Conservation (phyloP, 345 rosid genomes). For the Brassica rapa region DNA sequence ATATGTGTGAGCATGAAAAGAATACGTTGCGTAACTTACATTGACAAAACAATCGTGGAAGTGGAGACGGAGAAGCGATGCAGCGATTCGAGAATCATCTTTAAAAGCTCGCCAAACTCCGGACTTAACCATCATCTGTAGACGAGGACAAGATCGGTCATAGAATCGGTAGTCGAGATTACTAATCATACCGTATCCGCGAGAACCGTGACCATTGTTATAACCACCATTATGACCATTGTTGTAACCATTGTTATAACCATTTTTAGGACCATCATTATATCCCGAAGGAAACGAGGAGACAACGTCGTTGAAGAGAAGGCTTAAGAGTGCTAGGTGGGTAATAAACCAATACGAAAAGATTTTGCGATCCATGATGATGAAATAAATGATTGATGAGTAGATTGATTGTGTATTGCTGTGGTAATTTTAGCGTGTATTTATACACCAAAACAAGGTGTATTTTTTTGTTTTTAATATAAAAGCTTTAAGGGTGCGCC, state of each 20-base stretch:
- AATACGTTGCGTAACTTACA: slow-evolving; percentile 41
- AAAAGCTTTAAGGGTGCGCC: slow-evolving; percentile 24
- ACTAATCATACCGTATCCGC: slow-evolving; percentile 1
- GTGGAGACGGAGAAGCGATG: slow-evolving; percentile 85
- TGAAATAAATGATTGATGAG: slow-evolving; percentile 7
- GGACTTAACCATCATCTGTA: slow-evolving; percentile 57
- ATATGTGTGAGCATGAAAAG: background rate
- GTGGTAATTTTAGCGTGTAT: slow-evolving; percentile 23
- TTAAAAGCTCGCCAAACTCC: slow-evolving; percentile 65
- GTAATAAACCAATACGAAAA: background rate
- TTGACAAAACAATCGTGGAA: slow-evolving; percentile 88
- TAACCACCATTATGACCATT: slow-evolving; percentile 34
- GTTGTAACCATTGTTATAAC: slow-evolving; percentile 19
- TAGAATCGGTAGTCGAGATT: slow-evolving; percentile 58
- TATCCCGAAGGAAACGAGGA: slow-evolving; percentile 37
- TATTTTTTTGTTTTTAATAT: background rate
- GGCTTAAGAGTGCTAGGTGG: slow-evolving; percentile 28
- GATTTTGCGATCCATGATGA: slow-evolving; percentile 27
- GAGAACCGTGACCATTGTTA: slow-evolving; percentile 26
- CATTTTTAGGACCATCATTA: slow-evolving; percentile 16
- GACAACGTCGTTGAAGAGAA: slow-evolving; percentile 16
- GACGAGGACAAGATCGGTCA: slow-evolving; percentile 63
- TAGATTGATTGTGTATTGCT: slow-evolving; percentile 27
- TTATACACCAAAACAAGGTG: slow-evolving; percentile 30
- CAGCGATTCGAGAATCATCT: slow-evolving; percentile 74